Evolutionary conservation across 805 yeast species (phyloP).

Genomic region (Cephaloascus albidus): DNA sequence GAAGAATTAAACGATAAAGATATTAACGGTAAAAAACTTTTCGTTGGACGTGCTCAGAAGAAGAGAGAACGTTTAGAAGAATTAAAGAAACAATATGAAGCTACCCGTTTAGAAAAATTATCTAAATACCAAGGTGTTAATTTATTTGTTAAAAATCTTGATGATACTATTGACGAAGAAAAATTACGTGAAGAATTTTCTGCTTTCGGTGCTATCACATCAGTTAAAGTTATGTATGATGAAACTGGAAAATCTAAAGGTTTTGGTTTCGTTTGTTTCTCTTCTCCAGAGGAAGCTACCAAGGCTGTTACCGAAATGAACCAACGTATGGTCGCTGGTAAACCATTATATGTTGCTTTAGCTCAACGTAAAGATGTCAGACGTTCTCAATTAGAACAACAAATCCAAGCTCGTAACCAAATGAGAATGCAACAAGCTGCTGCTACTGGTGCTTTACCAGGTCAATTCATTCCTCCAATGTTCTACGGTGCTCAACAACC

Average conservation of each 20-base stretch:
- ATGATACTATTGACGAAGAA: conserved; percentile 87
- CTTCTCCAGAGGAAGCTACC: conserved; percentile 97
- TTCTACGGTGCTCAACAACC: conserved; percentile 74
- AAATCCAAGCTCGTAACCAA: conserved; percentile 96
- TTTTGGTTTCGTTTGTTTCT: conserved; percentile 97
- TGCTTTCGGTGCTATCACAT: conserved; percentile 89
- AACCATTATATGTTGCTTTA: conserved; percentile 96
- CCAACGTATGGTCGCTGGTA: conserved; percentile 89
- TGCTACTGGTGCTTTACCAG: conserved; percentile 77
- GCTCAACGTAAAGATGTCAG: conserved; percentile 99
- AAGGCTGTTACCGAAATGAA: conserved; percentile 98
- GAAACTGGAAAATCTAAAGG: conserved; percentile 95
- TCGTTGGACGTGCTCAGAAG: conserved; percentile 99
- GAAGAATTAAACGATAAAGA: conserved; percentile 86
- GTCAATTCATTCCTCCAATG: conserved; percentile 82
- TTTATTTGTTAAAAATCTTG: conserved; percentile 93
- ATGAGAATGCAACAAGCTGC: conserved; percentile 97
- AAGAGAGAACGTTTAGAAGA: conserved; percentile 95
- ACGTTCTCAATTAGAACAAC: conserved; percentile 94
- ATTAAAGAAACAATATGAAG: conserved; percentile 90
- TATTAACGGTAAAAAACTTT: conserved; percentile 74
- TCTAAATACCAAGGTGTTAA: conserved; percentile 96
- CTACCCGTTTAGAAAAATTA: conserved; percentile 82
- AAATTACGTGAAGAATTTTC: conserved; percentile 85
- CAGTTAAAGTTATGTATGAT: conserved; percentile 94